Evolutionary conservation across 2,329 filamentous ascomycete species (phyloP), one percentile per base, ranked within the genome.

Genomic region (Clarireedia homoeocarpa): DNA sequence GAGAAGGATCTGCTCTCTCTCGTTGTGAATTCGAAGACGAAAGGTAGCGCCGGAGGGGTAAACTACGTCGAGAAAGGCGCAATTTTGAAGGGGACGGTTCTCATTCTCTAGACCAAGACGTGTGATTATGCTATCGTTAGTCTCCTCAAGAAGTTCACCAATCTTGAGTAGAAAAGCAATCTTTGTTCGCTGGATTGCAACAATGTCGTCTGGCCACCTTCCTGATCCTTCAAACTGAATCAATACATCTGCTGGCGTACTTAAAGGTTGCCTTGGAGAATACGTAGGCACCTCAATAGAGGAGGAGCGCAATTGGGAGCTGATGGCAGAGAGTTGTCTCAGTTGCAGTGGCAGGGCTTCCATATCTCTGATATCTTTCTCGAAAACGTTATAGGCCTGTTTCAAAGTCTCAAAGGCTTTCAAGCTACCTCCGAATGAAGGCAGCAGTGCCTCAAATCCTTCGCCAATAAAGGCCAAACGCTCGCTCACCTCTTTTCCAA

Each of bases 221-320:
- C 84, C 86, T 6, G 94, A 97, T 4, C 88, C 89, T 73, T 99
- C 94, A 64, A 99, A 97, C 67, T 92, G 91, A 48, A 99, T 78
- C 44, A 91, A 80, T 34, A 95, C 81, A 62, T 95, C 85, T 62
- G 91, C 86, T 0, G 89, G 86, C 20, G 74, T 76, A 50, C 74
- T 72, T 38, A 71, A 52, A 20, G 62, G 64, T 15, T 59, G 54
- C 12, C 58, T 59, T 14, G 76, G 74, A 24, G 74, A 73, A 40
- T 77, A 70, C 2, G 70, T 62, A 0, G 84, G 83, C 20, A 75
- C 64, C 9, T 75, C 73, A 30, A 88, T 71, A 0, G 86, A 89
- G 1, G 90, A 76, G 61, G 87, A 92, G 42, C 92, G 84, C 6
- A 95, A 77, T 54, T 86, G 80, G 10, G 89, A 71, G 59, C 85